A percentile compares a stretch with the other conserved stretches of the same genome.
phyloP scores from a whole-genome alignment of 2,329 filamentous ascomycete species.

The Phialophora expanda region DNA sequence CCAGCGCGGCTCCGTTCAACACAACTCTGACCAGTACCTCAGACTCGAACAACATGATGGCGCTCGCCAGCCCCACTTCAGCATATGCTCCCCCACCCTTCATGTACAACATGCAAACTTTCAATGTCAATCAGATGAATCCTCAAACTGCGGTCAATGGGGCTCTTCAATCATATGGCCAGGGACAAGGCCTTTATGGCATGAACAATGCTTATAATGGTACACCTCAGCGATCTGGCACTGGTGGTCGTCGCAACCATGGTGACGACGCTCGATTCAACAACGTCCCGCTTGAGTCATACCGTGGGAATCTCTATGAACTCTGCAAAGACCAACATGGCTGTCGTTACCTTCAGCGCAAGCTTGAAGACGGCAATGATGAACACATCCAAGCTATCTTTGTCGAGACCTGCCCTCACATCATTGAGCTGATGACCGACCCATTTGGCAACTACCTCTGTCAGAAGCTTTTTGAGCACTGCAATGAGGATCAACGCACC shows the following conservation, averaged over 20 bases:
- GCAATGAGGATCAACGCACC: slow-evolving; percentile 93
- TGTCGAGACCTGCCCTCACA: slow-evolving; percentile 87
- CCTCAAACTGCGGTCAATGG: slow-evolving; percentile 41
- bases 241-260: slow-evolving; percentile 67
- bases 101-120: slow-evolving; percentile 45
- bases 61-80: slow-evolving; percentile 43
- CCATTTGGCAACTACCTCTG: slow-evolving; percentile 99
- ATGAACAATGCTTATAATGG: slow-evolving; percentile 57
- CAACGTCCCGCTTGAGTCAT: slow-evolving; percentile 79
- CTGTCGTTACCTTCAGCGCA: slow-evolving; percentile 95
- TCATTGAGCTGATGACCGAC: slow-evolving; percentile 97
- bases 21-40: slow-evolving; percentile 58
- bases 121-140: slow-evolving; percentile 36
- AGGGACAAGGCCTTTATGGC: slow-evolving; percentile 61
- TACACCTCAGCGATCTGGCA: slow-evolving; percentile 71
- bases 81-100: slow-evolving; percentile 57
- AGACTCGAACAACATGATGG: slow-evolving; percentile 45
- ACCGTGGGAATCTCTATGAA: slow-evolving; percentile 81
- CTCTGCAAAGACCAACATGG: slow-evolving; percentile 98
- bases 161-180: slow-evolving; percentile 51
- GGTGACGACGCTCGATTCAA: slow-evolving; percentile 70
- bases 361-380: slow-evolving; percentile 85
- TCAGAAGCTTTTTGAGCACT: slow-evolving; percentile 96
- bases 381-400: slow-evolving; percentile 92
- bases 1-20: slow-evolving; percentile 78